Evolutionary conservation across 1,139 yeast genomes (phyloP).

Genomic region (Magnusiomyces tetraspermus): DNA sequence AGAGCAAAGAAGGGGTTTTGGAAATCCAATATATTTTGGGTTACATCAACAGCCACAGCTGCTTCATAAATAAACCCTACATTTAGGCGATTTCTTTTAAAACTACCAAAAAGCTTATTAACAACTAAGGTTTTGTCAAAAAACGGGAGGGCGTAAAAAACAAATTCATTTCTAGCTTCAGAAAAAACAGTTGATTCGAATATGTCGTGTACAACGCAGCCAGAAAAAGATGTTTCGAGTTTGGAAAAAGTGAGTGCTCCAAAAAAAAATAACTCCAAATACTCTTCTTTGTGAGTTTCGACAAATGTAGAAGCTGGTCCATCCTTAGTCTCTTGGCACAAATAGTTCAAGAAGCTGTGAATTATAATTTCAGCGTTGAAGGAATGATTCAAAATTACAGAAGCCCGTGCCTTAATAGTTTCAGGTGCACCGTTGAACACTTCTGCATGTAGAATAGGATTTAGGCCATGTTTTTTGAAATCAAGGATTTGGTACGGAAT

Average conservation of each 20-base stretch:
- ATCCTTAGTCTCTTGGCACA: slow-evolving; percentile 26
- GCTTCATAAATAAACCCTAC: slow-evolving; percentile 21
- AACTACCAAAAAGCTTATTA: slow-evolving; percentile 17
- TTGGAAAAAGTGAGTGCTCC: slow-evolving; percentile 31
- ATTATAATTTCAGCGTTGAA: slow-evolving; percentile 26
- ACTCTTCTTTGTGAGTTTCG: slow-evolving; percentile 29
- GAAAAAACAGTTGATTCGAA: slow-evolving; percentile 31
- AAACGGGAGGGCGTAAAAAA: slow-evolving; percentile 21
- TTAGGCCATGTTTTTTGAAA: slow-evolving; percentile 18
- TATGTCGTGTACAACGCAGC: slow-evolving; percentile 29
- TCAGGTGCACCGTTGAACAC: slow-evolving; percentile 17
- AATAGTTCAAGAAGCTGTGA: slow-evolving; percentile 26
- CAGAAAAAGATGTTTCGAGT: slow-evolving; percentile 32
- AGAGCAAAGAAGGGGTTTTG: slow-evolving; percentile 27
- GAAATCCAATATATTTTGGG: slow-evolving; percentile 24
- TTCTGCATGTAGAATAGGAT: slow-evolving; percentile 17
- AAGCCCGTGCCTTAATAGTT: slow-evolving; percentile 18
- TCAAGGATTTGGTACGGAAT: slow-evolving; percentile 18
- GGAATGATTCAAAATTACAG: slow-evolving; percentile 20
- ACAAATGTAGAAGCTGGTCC: slow-evolving; percentile 24
- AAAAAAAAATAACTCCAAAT: slow-evolving; percentile 32
- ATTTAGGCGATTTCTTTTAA: slow-evolving; percentile 19
- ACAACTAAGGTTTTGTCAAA: slow-evolving; percentile 20
- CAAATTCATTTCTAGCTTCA: slow-evolving; percentile 21
- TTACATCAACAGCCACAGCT: slow-evolving; percentile 22